Percentiles rank a stretch among this genome's conserved stretches.
These are phyloP conservation scores for Rostrohypoxylon terebratum DNA, from an alignment of 495 filamentous ascomycete species.

Conservation along the genomic window DNA sequence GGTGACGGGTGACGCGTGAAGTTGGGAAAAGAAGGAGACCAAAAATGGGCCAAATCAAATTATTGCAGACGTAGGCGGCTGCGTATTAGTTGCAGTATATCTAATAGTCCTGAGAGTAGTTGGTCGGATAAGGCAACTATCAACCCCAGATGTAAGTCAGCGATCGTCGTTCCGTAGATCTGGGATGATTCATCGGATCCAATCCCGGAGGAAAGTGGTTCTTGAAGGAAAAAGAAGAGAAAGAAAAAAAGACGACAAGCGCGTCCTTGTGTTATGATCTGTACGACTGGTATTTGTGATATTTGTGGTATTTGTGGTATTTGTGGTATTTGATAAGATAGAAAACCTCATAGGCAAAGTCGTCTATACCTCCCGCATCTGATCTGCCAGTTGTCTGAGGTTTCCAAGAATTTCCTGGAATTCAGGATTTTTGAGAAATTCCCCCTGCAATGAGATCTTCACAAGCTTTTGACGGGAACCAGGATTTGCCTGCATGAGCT, in stretches of 20 bases:
- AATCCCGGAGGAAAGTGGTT: not conserved
- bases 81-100: slow-evolving; percentile 23
- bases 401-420: slow-evolving; percentile 33
- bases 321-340: slow-evolving; percentile 18
- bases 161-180: slow-evolving; percentile 36
- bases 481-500: slow-evolving; percentile 13
- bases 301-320: slow-evolving; percentile 8
- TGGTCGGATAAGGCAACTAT: slow-evolving; percentile 35
- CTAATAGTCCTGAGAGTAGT: too few species aligned
- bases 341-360: slow-evolving; percentile 7
- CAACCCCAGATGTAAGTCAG: slow-evolving; percentile 31
- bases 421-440: slow-evolving; percentile 34
- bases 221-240: not conserved
- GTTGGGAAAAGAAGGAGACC: slow-evolving; percentile 7
- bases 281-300: slow-evolving; percentile 8
- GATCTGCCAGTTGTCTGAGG: slow-evolving; percentile 30
- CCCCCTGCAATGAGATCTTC: slow-evolving; percentile 37
- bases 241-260: slow-evolving; percentile 1
- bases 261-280: not conserved
- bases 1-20: slow-evolving; percentile 5
- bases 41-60: slow-evolving; percentile 8
- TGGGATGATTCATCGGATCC: slow-evolving; percentile 24
- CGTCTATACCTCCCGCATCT: slow-evolving; percentile 4
- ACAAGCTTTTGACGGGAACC: slow-evolving; percentile 34
- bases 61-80: slow-evolving; percentile 30